Conservation (phyloP, 306 rosid species). For the Lithocarpus polystachyus region DNA sequence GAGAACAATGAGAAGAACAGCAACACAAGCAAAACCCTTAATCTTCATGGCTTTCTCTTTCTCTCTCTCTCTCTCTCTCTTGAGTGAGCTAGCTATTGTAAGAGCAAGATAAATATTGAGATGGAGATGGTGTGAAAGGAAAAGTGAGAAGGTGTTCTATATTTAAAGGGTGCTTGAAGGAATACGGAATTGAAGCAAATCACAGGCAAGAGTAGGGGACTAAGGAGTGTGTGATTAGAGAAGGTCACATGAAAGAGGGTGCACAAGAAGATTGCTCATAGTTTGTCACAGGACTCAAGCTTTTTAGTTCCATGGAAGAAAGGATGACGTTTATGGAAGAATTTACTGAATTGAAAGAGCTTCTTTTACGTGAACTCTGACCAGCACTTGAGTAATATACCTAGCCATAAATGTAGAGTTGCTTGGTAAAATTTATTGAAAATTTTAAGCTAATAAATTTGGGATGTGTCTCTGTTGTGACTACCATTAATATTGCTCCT, state of each 20-base stretch:
- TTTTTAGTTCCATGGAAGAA: conserved; percentile 36
- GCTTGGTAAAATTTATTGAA: conserved; percentile 13
- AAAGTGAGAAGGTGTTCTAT: conserved; percentile 6
- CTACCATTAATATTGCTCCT: conserved; percentile 43
- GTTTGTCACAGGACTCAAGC: conserved; percentile 55
- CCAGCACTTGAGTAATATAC: conserved; percentile 1
- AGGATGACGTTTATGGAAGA: conserved; percentile 8
- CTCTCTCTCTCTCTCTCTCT: neutral
- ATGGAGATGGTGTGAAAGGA: neutral
- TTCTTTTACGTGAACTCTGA: conserved; percentile 59
- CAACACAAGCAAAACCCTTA: conserved; percentile 28
- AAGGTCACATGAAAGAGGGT: conserved; percentile 63
- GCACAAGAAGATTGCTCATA: conserved; percentile 1
- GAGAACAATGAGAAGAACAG: conserved; percentile 22
- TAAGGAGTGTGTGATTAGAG: conserved; percentile 11
- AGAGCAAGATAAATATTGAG: neutral
- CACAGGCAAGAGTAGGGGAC: conserved; percentile 51
- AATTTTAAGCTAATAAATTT: conserved; percentile 37
- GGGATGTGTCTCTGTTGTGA: conserved; percentile 42
- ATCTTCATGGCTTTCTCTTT: conserved; percentile 35
- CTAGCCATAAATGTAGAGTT: conserved; percentile 36
- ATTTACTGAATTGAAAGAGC: conserved; percentile 29
- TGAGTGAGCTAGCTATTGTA: neutral
- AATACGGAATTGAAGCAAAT: conserved; percentile 52
- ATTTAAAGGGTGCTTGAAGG: conserved; percentile 5